Base-by-base conservation (phyloP, 164 flowering plant species). In the Tetrastigma voinierianum region DNA sequence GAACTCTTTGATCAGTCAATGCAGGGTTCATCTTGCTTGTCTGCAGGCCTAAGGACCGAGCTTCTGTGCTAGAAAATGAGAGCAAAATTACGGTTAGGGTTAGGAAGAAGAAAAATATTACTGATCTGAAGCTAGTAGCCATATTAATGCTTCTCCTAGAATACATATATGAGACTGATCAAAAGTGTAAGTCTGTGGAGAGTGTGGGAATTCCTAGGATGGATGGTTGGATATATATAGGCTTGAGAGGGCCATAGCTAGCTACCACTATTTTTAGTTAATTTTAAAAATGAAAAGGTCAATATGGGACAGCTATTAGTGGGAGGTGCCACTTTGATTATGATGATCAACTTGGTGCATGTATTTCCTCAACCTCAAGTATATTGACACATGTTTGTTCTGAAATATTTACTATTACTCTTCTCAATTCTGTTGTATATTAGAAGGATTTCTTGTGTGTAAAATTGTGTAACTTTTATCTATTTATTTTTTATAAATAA, bases 51-150 rank as follows among this genome's bases (percentile, higher is more conserved):
- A 63, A 45, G 14, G 61, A 17, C 6, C 72, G 74, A 25, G 66
- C 15, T 32, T 57, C 67, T 45, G 70, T 66, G 46, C 66, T 46
- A 0, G 51, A 24, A 62, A 68, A 60, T 18, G 56, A 63, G 66
- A 62, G 45, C 3, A 76, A 10, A 9, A 72, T 1, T 11, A 74
- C 43, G 46, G 59, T 15, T 11, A 74, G 46, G 46, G 59, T 15
- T 59, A 76, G 46, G 20, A 72, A 73, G 8, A 72, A 16, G 69
- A 64, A 72, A n/a, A 72, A 53, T 32, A 32, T 32, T 3, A 32
- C 40, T 32, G 40, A 32, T 48, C 32, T 74, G 15, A 72, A 59
- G 24, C 67, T 56, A 61, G 76, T 56, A 61, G 76, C 65, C 81
- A 76, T 78, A 54, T 18, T 55, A 45, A 12, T 9, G 45, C 58